These are phyloP conservation scores for Microdochium bolleyi DNA, from an alignment of 2,329 filamentous ascomycete species.

Conservation along the genomic window DNA sequence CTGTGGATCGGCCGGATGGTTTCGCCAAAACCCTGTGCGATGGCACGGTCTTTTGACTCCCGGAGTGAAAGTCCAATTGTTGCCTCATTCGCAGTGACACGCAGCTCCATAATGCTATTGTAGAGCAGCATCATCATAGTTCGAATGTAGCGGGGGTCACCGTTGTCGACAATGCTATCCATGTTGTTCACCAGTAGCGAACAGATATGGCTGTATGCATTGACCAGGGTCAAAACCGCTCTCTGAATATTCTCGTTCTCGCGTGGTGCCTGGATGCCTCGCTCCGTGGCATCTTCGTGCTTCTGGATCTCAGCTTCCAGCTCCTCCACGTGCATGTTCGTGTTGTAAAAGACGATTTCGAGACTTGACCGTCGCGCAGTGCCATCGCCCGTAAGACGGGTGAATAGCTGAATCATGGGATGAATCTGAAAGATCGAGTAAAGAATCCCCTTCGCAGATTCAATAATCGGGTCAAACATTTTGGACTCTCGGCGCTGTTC, in stretches of 20 bases:
- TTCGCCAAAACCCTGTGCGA: conserved; percentile 19
- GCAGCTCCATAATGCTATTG: conserved; percentile 60
- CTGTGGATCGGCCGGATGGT: conserved; percentile 42
- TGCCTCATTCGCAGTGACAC: conserved; percentile 36
- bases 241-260: conserved; percentile 58
- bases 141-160: conserved; percentile 59
- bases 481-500: conserved; percentile 56
- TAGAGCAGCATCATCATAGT: conserved; percentile 56
- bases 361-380: conserved; percentile 55
- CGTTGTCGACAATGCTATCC: conserved; percentile 56
- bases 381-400: conserved; percentile 52
- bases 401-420: conserved; percentile 58
- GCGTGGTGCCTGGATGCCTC: conserved; percentile 37
- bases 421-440: conserved; percentile 63
- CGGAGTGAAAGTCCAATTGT: conserved; percentile 8
- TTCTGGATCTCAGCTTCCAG: conserved; percentile 57
- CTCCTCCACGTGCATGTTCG: conserved; percentile 57
- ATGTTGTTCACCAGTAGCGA: conserved; percentile 52
- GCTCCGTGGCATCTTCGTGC: conserved; percentile 43
- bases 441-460: conserved; percentile 58
- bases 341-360: conserved; percentile 61
- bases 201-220: conserved; percentile 59
- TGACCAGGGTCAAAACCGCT: conserved; percentile 55
- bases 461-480: conserved; percentile 51
- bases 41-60: background rate